Evolutionary conservation across 768 basidiomycete species (phyloP).

Genomic region (Amanita molliuscula): DNA sequence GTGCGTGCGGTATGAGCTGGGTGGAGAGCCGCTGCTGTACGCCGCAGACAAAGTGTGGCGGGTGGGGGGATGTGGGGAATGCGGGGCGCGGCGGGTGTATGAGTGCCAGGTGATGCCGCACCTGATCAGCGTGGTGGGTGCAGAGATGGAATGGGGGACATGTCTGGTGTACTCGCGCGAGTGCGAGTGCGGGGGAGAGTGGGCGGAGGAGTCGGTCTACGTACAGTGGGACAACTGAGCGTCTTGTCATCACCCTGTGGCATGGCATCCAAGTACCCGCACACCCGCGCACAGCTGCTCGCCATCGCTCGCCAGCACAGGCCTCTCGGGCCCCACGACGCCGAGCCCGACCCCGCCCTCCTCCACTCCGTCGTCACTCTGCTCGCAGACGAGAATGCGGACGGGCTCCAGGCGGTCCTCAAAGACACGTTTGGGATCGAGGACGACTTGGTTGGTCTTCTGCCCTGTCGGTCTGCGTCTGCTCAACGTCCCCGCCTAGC

Average conservation of each 20-base stretch:
- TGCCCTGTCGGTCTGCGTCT: conserved; percentile 8
- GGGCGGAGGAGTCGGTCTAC: conserved; percentile 69
- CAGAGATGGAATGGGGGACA: conserved; percentile 88
- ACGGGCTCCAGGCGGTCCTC: conserved; percentile 69
- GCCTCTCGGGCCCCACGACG: conserved; percentile 44
- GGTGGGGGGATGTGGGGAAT: conserved; percentile 58
- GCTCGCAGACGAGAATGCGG: conserved; percentile 78
- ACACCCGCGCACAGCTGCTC: conserved; percentile 73
- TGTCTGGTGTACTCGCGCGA: conserved; percentile 83
- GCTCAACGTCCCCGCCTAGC: conserved; percentile 25
- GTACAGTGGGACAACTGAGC: conserved; percentile 70
- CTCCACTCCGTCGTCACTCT: conserved; percentile 64
- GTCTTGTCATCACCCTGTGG: too few relatives aligned
- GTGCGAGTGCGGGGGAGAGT: conserved; percentile 60
- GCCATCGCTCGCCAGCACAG: conserved; percentile 68
- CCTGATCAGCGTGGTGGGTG: conserved; percentile 63
- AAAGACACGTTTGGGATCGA: conserved; percentile 62
- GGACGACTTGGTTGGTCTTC: conserved; percentile 49
- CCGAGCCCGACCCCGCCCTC: conserved; percentile 37
- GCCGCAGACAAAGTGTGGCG: conserved; percentile 54
- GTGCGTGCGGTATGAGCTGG: conserved; percentile 90
- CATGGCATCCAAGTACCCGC: conserved; percentile 50
- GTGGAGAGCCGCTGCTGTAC: conserved; percentile 77
- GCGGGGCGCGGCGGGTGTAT: conserved; percentile 62
- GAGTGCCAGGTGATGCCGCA: conserved; percentile 96